Evolutionary conservation across 495 filamentous ascomycete genomes (phyloP), one percentile per base, ranked within the genome.

Genomic region (Acidomyces sp.): DNA sequence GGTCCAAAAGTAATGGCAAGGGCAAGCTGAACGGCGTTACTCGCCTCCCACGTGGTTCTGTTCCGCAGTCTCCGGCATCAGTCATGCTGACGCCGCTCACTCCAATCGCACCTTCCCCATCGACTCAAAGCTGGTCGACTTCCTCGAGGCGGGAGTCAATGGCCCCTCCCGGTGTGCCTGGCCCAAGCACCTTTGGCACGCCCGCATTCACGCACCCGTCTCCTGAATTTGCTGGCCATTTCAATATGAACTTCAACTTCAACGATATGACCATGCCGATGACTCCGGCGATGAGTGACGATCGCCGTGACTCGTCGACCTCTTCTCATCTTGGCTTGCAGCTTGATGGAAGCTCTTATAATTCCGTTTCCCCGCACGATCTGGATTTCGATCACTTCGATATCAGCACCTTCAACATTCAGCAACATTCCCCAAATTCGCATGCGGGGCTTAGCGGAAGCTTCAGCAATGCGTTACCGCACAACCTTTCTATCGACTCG

Each of bases 1-100:
- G 90, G 26, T 85, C 84, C 35, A 94, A 94, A 71, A 85, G 80
- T 62, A 94, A 93, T 49, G 78, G 77, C 29, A 57, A 55, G 35
- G 42, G 30, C 36, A 29, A 23, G 21, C 21, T 16, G 22, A 39
- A 29, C 22, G 36, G 30, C 35, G 23, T 42, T 45, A 45, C 30
- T 39, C 55, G 22, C 29, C 49, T 39, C 38, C 52, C 17, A 39
- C 46, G 29, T 32, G 48, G 48, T 17, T 51, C 49, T 17, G 51
- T 49, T 34, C 55, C 59, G 4, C 43, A 34, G 21, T 50, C 59
- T 48, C 23, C 52, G 48, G n/a, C 46, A 15, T 37, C 45, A 12
- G 25, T 39, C 5, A 38, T 43, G n/a, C 20, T 40, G 2, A 49
- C 45, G n/a, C 50, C 46, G 6, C 27, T 37, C 23, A 53, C 49